Conservation (phyloP, 306 rosid species). For the Gastrolobium bilobum region DNA sequence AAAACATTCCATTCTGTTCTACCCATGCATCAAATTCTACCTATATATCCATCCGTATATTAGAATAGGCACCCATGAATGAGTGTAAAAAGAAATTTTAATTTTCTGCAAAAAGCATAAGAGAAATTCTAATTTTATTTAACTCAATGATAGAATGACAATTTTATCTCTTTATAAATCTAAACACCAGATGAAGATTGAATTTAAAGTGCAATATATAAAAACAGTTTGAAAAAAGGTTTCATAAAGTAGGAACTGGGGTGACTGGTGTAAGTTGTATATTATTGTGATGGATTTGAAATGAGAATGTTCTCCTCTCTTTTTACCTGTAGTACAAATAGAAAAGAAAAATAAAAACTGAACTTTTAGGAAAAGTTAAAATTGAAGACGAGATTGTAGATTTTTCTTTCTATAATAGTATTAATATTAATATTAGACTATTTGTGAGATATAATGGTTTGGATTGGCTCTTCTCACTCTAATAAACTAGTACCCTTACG, state of each 20-base stretch:
- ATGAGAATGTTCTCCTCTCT: background rate
- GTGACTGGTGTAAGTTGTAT: background rate
- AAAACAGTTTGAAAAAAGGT: background rate
- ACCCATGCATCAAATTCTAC: no score
- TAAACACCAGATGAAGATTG: background rate
- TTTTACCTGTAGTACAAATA: background rate
- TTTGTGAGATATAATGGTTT: no score
- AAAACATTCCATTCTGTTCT: no score
- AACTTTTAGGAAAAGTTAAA: background rate
- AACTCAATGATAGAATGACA: background rate
- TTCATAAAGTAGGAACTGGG: background rate
- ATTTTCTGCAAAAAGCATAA: background rate
- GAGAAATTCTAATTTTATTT: background rate
- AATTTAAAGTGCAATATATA: background rate
- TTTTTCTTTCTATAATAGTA: background rate
- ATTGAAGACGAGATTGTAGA: background rate
- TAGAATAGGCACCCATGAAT: background rate
- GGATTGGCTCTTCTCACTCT: no score
- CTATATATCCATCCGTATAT: slow-evolving; percentile 4
- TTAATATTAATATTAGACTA: background rate
- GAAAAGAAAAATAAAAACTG: background rate
- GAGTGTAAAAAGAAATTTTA: background rate
- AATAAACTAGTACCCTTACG: no score
- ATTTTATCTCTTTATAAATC: background rate
- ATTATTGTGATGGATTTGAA: background rate